These are phyloP conservation scores for Fusarium sp. DNA, from an alignment of 2,329 filamentous ascomycete species.

Conservation along the genomic window DNA sequence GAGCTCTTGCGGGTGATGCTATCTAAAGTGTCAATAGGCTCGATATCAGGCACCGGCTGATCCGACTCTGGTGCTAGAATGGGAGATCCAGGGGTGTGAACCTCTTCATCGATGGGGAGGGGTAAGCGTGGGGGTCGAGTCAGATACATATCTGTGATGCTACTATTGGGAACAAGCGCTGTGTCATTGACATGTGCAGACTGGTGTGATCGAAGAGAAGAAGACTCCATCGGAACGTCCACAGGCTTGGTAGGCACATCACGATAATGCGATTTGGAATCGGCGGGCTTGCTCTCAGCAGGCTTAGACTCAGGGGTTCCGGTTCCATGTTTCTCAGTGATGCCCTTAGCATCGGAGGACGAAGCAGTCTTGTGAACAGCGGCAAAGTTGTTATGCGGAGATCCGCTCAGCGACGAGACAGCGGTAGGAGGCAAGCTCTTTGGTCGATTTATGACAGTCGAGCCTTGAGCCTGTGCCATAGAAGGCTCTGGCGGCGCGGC, in stretches of 20 bases:
- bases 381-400: slow-evolving; percentile 58
- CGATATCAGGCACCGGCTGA: slow-evolving; percentile 66
- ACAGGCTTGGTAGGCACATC: slow-evolving; percentile 67
- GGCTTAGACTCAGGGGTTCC: slow-evolving; percentile 18
- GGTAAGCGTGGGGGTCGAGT: slow-evolving; percentile 88
- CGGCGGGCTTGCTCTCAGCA: slow-evolving; percentile 43
- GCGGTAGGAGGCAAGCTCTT: slow-evolving; percentile 64
- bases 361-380: slow-evolving; percentile 46
- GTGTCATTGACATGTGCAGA: slow-evolving; percentile 55
- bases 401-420: slow-evolving; percentile 63
- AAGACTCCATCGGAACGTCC: slow-evolving; percentile 65
- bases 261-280: slow-evolving; percentile 38
- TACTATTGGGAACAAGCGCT: slow-evolving; percentile 65
- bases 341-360: slow-evolving; percentile 32
- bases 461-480: slow-evolving; percentile 71
- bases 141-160: slow-evolving; percentile 74
- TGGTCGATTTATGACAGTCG: slow-evolving; percentile 62
- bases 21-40: slow-evolving; percentile 64
- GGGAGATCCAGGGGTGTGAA: slow-evolving; percentile 89
- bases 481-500: slow-evolving; percentile 73
- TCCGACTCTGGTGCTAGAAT: slow-evolving; percentile 80
- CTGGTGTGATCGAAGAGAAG: slow-evolving; percentile 56
- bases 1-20: slow-evolving; percentile 68
- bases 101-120: slow-evolving; percentile 92
- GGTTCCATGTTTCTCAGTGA: slow-evolving; percentile 26